These are phyloP conservation scores for Cantharellus cinnabarinus DNA, from an alignment of 768 basidiomycete genomes.

Conservation along the genomic window DNA sequence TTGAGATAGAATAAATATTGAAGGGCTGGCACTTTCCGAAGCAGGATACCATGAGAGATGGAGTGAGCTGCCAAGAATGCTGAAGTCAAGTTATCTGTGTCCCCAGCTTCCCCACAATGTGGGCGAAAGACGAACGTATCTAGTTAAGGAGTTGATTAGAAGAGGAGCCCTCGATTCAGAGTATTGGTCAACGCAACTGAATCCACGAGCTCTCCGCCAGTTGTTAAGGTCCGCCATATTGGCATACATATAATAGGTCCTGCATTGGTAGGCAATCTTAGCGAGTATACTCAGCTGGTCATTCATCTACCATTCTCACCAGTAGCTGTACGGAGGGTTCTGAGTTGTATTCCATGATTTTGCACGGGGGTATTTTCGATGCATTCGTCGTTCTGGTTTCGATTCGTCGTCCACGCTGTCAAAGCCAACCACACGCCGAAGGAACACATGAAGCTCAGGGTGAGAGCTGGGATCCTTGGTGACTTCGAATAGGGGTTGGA, in stretches of 20 bases:
- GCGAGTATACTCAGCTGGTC: no score
- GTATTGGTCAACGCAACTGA: slow-evolving; percentile 34
- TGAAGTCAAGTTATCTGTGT: slow-evolving; percentile 91
- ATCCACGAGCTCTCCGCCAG: slow-evolving; percentile 72
- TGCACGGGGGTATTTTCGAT: slow-evolving; percentile 88
- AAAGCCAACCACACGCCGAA: slow-evolving; percentile 89
- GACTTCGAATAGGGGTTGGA: slow-evolving; percentile 85
- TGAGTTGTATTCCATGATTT: slow-evolving; percentile 73
- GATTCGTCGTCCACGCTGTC: slow-evolving; percentile 99
- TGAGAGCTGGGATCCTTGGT: slow-evolving; percentile 77
- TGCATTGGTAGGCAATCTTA: slow-evolving; percentile 12
- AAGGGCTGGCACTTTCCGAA: slow-evolving; percentile 91
- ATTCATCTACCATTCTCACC: slow-evolving; percentile 27
- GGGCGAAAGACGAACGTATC: slow-evolving; percentile 95
- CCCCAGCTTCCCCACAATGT: slow-evolving; percentile 94
- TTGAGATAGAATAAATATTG: slow-evolving; percentile 96
- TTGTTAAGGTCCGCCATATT: slow-evolving; percentile 91
- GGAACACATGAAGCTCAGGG: slow-evolving; percentile 85
- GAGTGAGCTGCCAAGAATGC: slow-evolving; percentile 94
- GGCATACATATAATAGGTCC: slow-evolving; percentile 96
- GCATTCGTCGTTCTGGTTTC: slow-evolving; percentile 74
- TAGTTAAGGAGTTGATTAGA: slow-evolving; percentile 15
- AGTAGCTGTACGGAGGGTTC: slow-evolving; percentile 90
- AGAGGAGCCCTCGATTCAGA: not conserved
- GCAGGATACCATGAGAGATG: slow-evolving; percentile 95